A percentile compares a stretch with the other conserved stretches of the same genome.
Evolutionary conservation across 2,329 filamentous ascomycete species (phyloP).

Genomic region (Coleophoma cylindrospora): DNA sequence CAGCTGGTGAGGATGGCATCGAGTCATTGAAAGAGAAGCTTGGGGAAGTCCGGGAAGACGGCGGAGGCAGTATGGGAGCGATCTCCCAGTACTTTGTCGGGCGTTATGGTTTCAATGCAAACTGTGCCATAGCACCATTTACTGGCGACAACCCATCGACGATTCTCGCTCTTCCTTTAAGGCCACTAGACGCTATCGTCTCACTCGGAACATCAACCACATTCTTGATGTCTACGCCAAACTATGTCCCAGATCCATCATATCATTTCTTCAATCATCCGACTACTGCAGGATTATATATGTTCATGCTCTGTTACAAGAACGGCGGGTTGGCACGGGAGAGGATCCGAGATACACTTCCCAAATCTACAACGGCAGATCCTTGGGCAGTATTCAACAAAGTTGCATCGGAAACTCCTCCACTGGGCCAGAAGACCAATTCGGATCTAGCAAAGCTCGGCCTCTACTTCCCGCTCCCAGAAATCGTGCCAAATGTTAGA

Average conservation of each 20-base stretch:
- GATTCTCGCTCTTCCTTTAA: constrained; percentile 83
- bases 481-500: constrained; percentile 89
- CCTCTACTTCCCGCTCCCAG: constrained; percentile 91
- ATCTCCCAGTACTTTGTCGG: constrained; percentile 75
- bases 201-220: constrained; percentile 93
- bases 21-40: constrained; percentile 71
- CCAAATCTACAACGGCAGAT: constrained; percentile 43
- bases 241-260: constrained; percentile 81
- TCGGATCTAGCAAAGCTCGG: constrained; percentile 71
- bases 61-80: constrained; percentile 70
- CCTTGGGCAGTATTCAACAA: constrained; percentile 80
- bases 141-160: constrained; percentile 96
- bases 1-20: constrained; percentile 54
- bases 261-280: constrained; percentile 99
- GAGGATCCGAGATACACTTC: constrained; percentile 77
- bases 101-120: constrained; percentile 70
- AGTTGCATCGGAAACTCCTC: constrained; percentile 60
- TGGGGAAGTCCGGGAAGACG: constrained; percentile 73
- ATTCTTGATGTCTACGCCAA: constrained; percentile 94
- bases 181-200: constrained; percentile 87
- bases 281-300: constrained; percentile 83
- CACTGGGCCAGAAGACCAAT: constrained; percentile 56
- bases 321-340: constrained; percentile 94
- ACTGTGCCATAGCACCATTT: constrained; percentile 77
- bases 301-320: constrained; percentile 99